phyloP scores from a whole-genome alignment of 179 eudicot species.

The Nepenthes alata region DNA sequence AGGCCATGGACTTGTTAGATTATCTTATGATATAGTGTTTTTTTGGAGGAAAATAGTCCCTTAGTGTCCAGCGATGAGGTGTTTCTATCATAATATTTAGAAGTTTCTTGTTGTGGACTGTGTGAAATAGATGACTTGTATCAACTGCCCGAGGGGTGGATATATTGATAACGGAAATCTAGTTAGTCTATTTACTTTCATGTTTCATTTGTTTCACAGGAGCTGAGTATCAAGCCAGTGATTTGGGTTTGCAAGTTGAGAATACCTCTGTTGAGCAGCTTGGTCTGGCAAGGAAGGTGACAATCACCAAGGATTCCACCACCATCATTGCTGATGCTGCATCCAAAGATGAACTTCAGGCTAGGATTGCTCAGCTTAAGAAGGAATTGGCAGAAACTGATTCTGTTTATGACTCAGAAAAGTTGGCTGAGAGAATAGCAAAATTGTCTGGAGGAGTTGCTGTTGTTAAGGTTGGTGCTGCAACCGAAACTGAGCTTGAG shows the following conservation, averaged over 20 bases:
- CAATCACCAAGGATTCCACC: slow-evolving; percentile 70
- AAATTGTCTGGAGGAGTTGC: slow-evolving; percentile 94
- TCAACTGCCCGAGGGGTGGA: not conserved
- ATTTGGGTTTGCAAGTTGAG: slow-evolving; percentile 72
- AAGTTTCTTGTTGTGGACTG: not conserved
- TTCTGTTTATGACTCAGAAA: slow-evolving; percentile 69
- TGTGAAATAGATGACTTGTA: not conserved
- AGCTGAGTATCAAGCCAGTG: slow-evolving; percentile 89
- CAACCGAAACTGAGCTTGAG: slow-evolving; percentile 90
- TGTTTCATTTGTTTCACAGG: slow-evolving; percentile 21
- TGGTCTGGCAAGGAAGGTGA: slow-evolving; percentile 80
- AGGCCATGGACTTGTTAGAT: too few species aligned
- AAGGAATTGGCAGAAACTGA: slow-evolving; percentile 72
- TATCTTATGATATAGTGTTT: too few species aligned
- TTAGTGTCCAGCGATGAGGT: too few species aligned
- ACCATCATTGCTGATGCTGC: slow-evolving; percentile 93
- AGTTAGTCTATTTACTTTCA: too few species aligned
- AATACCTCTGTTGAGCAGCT: slow-evolving; percentile 70
- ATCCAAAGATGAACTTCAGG: slow-evolving; percentile 86
- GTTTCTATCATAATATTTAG: not conserved
- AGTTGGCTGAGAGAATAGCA: slow-evolving; percentile 89
- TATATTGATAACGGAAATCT: too few species aligned
- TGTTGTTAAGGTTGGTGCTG: slow-evolving; percentile 95
- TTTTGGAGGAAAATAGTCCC: too few species aligned
- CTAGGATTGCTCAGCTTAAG: slow-evolving; percentile 83